These are phyloP conservation scores for Discostella stelligeroides DNA, from an alignment of 108 stramenopile species.

Conservation along the genomic window DNA sequence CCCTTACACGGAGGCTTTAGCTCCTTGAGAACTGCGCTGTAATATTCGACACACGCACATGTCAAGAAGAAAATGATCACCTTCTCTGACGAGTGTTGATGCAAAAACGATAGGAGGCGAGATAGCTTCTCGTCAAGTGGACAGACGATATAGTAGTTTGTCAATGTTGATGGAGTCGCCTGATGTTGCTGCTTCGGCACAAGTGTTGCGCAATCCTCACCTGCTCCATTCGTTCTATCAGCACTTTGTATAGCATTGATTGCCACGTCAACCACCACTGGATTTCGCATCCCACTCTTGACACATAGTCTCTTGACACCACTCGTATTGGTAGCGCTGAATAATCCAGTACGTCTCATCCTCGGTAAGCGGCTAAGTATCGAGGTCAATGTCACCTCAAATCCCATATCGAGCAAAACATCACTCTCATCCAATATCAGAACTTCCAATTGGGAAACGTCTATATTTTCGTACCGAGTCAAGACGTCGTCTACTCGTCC, in stretches of 20 bases:
- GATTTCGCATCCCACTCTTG: constrained; percentile 96
- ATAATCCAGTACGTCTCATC: constrained; percentile 96
- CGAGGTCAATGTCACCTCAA: constrained; percentile 77
- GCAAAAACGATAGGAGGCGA: constrained; percentile 80
- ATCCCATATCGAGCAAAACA: constrained; percentile 94
- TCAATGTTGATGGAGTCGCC: constrained; percentile 87
- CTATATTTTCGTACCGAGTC: constrained; percentile 77
- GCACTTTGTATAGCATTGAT: constrained; percentile 43
- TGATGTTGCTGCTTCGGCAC: constrained; percentile 30
- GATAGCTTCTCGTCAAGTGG: constrained; percentile 85
- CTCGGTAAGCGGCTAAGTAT: constrained; percentile 89
- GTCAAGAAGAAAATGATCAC: constrained; percentile 96
- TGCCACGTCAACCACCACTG: constrained; percentile 91
- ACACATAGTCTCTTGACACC: constrained; percentile 80
- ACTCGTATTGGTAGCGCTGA: constrained; percentile 88
- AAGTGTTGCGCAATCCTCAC: constrained; percentile 10
- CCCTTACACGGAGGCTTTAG: constrained; percentile 47
- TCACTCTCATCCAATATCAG: constrained; percentile 98
- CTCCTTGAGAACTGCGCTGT: constrained; percentile 67
- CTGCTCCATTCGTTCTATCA: neutral
- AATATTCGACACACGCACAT: constrained; percentile 97
- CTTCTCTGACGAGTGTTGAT: constrained; percentile 78
- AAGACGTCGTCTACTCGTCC: constrained; percentile 95
- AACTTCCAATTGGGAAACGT: constrained; percentile 82
- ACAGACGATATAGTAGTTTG: constrained; percentile 88